Evolutionary conservation across 2,329 filamentous ascomycete species (phyloP).

Genomic region (Colletotrichum sp.): DNA sequence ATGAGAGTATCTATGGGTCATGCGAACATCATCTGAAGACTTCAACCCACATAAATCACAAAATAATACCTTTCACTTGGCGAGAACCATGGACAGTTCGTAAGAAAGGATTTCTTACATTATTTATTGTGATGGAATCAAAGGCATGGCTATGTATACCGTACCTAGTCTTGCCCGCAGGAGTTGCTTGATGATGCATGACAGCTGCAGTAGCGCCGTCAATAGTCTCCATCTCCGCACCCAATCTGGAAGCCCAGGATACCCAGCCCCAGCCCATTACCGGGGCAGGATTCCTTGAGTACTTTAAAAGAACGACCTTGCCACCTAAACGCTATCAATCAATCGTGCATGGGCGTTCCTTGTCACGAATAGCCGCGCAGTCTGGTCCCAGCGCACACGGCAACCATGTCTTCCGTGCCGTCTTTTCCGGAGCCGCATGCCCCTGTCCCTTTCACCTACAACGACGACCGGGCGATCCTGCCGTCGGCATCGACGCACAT

Average conservation of each 20-base stretch:
- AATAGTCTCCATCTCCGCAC: neutral
- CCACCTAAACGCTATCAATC: neutral
- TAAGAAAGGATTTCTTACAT: neutral
- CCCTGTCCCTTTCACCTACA: neutral
- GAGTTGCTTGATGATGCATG: neutral
- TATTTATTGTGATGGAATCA: neutral
- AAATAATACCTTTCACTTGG: rapidly evolving
- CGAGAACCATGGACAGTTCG: rapidly evolving
- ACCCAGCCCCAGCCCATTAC: neutral
- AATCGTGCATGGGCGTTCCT: neutral
- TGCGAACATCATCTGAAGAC: neutral
- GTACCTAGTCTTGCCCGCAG: neutral
- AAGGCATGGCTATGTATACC: neutral
- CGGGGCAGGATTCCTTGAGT: neutral
- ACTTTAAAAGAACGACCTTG: neutral
- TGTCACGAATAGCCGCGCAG: neutral
- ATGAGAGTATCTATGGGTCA: neutral
- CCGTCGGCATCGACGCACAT: constrained; percentile 14
- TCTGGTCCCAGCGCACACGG: neutral
- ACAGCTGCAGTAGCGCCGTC: neutral
- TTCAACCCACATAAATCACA: neutral
- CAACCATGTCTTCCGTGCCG: constrained; percentile 10
- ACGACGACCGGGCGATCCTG: neutral
- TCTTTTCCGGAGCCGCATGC: neutral
- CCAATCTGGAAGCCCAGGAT: neutral